Evolutionary conservation across 768 basidiomycete species (phyloP).

Genomic region (Pulveroboletus ravenelii): DNA sequence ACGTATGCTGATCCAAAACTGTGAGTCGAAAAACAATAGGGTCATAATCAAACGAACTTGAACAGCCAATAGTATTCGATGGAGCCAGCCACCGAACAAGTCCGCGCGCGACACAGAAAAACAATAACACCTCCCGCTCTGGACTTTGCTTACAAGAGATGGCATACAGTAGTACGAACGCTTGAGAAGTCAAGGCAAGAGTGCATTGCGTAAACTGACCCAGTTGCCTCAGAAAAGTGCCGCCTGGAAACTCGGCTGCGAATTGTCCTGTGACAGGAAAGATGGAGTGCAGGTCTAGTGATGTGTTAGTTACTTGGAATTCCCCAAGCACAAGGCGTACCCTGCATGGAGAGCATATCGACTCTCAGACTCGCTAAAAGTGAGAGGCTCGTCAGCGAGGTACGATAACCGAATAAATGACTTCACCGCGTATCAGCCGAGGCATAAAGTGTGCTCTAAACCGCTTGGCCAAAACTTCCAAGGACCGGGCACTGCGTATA

Average conservation of each 20-base stretch:
- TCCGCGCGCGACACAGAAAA: slow-evolving; percentile 28
- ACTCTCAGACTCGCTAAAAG: slow-evolving; percentile 22
- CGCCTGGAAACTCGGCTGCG: slow-evolving; percentile 34
- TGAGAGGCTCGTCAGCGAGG: slow-evolving; percentile 6
- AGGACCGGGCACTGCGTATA: slow-evolving; percentile 14
- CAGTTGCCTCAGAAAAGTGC: slow-evolving; percentile 27
- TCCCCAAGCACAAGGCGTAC: slow-evolving; percentile 2
- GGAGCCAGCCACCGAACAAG: slow-evolving; percentile 32
- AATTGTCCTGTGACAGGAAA: slow-evolving; percentile 23
- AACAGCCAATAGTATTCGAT: slow-evolving; percentile 32
- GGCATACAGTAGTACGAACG: slow-evolving; percentile 14
- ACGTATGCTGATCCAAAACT: slow-evolving; percentile 31
- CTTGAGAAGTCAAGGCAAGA: slow-evolving; percentile 27
- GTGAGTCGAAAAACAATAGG: not conserved
- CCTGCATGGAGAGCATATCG: slow-evolving; percentile 20
- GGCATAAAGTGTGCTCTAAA: slow-evolving; percentile 39
- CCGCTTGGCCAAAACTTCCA: slow-evolving; percentile 24
- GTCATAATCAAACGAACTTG: slow-evolving; percentile 25
- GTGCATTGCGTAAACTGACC: slow-evolving; percentile 18
- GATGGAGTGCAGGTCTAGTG: slow-evolving; percentile 13
- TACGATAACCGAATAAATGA: not conserved
- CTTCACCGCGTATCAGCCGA: slow-evolving; percentile 33
- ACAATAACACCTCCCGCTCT: slow-evolving; percentile 26
- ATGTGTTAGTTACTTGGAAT: not conserved
- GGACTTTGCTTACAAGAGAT: slow-evolving; percentile 19